phyloP scores from a whole-genome alignment of 106 monocot genomes.

The Dendrobium catenatum region DNA sequence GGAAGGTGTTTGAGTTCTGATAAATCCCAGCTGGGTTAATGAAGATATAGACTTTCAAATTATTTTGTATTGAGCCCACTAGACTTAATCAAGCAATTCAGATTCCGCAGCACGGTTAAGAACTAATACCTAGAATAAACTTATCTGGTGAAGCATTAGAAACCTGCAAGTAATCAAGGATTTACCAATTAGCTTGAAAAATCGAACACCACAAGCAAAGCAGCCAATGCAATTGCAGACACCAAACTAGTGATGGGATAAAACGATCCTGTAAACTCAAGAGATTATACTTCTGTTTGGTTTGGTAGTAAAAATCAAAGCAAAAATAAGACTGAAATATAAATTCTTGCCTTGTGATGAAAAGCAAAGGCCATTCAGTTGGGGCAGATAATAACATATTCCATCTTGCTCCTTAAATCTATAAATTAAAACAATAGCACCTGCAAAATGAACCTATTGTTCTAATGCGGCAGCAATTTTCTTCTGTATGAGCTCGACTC shows the following conservation, averaged over 20 bases:
- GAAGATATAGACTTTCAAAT: no score
- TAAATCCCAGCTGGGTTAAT: no score
- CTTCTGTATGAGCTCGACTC: constrained; percentile 79
- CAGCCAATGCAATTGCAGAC: no score
- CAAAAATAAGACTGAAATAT: background rate
- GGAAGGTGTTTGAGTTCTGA: no score
- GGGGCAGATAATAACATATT: background rate
- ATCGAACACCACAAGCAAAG: no score
- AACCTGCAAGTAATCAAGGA: background rate
- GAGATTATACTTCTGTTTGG: no score
- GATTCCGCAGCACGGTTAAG: background rate
- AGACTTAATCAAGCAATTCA: background rate
- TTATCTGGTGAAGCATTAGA: background rate
- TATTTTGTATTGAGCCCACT: no score
- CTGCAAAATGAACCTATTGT: constrained; percentile 13
- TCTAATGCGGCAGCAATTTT: constrained; percentile 69
- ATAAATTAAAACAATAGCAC: background rate
- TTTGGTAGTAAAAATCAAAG: no score
- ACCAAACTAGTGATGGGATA: no score
- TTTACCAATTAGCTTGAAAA: no score
- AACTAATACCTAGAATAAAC: background rate
- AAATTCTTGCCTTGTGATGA: background rate
- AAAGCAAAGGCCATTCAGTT: background rate
- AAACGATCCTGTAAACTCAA: no score
- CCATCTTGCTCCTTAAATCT: background rate